Base-by-base conservation (phyloP, 2,329 filamentous ascomycete species). In the Fusarium equiseti region DNA sequence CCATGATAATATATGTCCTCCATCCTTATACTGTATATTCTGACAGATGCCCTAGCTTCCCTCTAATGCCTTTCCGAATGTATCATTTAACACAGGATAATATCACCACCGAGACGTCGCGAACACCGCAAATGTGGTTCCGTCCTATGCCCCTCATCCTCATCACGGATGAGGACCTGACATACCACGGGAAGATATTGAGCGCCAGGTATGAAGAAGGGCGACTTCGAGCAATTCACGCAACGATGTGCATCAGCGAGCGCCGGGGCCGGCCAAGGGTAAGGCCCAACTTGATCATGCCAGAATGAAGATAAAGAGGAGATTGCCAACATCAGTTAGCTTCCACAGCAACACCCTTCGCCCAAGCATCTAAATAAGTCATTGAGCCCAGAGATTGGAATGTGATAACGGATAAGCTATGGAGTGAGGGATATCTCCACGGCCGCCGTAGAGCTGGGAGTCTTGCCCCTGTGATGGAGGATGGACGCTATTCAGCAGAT, bases 81-180 rank as follows among this genome's bases (percentile, higher is more conserved):
- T n/a, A n/a, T 29, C 20, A 50, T 20, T 13, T 50, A 50, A 35
- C 31, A 20, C 48, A 50, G 6, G 31, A 7, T 15, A 50, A 50
- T 50, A 50, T 50, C 48, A 50, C 29, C 48, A 50, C 31, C 20
- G 8, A 24, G 48, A 38, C 18, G 26, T 50, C 48, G 31, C 48
- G 24, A 26, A 50, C 31, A 50, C 48, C 48, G 20, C 48, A 50
- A 50, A 50, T 50, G 48, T 50, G 48, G 48, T 50, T 50, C 31
- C 48, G 29, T 13, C 31, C 48, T 50, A 50, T 50, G 20, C 48
- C 48, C 31, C 20, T 50, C 20, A 50, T 50, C 48, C 29, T 50
- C 31, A 38, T 50, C n/a, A 24, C 7, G 12, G 48, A 50, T 50
- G 48, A 50, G 31, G 31, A 50, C 6, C 48, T 50, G 31, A 26